Conservation (phyloP, 2,329 filamentous ascomycete genomes). For the Paradendryphiella salina region DNA sequence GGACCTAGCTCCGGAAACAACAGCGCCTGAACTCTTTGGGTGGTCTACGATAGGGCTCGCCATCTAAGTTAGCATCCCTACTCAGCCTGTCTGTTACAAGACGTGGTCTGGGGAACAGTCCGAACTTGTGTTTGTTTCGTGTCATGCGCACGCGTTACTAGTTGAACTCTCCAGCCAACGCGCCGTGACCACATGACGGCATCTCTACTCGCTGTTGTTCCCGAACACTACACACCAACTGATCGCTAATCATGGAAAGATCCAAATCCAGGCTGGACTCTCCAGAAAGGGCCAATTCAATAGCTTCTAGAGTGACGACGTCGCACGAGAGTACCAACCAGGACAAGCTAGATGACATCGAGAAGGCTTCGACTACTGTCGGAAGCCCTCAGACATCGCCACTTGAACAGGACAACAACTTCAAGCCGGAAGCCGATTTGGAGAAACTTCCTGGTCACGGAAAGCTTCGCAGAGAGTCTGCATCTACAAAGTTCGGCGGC, state of each 20-base stretch:
- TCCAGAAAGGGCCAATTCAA: conserved; percentile 32
- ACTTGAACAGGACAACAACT: conserved; percentile 33
- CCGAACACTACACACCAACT: not conserved
- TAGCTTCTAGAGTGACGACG: conserved; percentile 26
- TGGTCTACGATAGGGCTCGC: not conserved
- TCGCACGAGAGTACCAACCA: conserved; percentile 31
- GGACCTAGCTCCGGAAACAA: conserved; percentile 1
- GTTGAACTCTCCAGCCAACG: not conserved
- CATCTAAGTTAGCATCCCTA: not conserved
- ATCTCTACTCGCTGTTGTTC: not conserved
- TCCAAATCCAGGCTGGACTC: conserved; percentile 26
- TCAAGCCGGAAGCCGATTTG: conserved; percentile 39
- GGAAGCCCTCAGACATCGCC: conserved; percentile 30
- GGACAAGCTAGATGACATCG: conserved; percentile 33
- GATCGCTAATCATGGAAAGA: conserved; percentile 25
- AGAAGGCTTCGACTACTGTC: conserved; percentile 32
- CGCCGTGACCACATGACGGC: conserved; percentile 7
- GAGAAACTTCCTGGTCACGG: conserved; percentile 34
- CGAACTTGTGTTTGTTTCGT: not conserved
- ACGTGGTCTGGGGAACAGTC: not conserved
- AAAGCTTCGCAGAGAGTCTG: conserved; percentile 35
- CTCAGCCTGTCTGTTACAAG: not conserved
- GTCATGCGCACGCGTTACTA: conserved; percentile 4
- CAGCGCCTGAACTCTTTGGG: conserved; percentile 2
- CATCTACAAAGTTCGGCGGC: conserved; percentile 45